Percentiles rank a stretch among this genome's conserved stretches.
phyloP scores from a whole-genome alignment of 1,284 basidiomycete species.

The Cutaneotrichosporon spelunceum region DNA sequence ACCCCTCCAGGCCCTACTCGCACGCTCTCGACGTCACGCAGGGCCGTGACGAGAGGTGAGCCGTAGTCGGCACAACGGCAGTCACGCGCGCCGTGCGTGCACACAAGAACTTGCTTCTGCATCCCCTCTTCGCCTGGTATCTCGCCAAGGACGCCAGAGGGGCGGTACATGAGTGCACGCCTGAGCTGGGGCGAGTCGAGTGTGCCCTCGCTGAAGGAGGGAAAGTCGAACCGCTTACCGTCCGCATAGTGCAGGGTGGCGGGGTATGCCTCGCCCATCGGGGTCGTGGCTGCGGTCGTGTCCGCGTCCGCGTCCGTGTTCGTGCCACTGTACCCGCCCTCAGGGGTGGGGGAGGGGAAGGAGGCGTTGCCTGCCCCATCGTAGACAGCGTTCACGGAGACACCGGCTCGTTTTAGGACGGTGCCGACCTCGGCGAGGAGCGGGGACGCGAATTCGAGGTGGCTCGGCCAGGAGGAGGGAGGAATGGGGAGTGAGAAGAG shows the following conservation, averaged over 20 bases:
- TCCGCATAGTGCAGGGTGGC: constrained; percentile 41
- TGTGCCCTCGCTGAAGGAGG: constrained; percentile 21
- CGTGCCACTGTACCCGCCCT: neutral
- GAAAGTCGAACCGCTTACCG: constrained; percentile 27
- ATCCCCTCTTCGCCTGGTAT: neutral
- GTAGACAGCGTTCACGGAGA: constrained; percentile 41
- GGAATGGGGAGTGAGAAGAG: constrained; percentile 41
- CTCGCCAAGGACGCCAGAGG: constrained; percentile 6
- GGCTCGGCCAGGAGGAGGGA: constrained; percentile 38
- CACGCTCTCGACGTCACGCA: constrained; percentile 50
- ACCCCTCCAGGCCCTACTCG: too few relatives aligned
- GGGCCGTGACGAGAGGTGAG: constrained; percentile 45
- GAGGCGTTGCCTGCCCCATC: constrained; percentile 26
- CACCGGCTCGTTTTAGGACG: constrained; percentile 22
- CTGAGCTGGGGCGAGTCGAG: constrained; percentile 21
- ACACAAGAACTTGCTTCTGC: constrained; percentile 60
- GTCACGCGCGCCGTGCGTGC: constrained; percentile 67
- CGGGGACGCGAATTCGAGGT: constrained; percentile 38
- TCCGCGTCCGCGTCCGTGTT: neutral
- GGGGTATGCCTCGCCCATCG: constrained; percentile 28
- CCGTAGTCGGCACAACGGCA: constrained; percentile 72
- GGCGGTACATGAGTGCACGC: constrained; percentile 21
- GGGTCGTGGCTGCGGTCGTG: neutral
- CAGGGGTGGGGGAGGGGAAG: constrained; percentile 5
- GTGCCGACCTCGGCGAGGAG: constrained; percentile 27